A percentile compares a stretch with the other conserved stretches of the same genome.
Conservation (phyloP, 371 early-diverging fungal genomes). For the Mortierella sp. region DNA sequence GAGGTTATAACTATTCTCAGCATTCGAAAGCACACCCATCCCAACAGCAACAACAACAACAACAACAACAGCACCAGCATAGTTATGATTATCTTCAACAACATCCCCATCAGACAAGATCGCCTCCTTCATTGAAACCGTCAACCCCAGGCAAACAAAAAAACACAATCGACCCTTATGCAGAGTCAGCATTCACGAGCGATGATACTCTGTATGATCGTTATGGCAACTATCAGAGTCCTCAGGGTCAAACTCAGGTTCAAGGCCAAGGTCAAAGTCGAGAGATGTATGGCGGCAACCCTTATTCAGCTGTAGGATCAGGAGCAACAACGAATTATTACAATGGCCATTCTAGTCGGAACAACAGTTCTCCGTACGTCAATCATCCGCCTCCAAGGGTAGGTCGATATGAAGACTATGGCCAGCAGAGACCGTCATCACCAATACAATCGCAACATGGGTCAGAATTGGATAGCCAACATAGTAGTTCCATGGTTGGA, state of each 20-base stretch:
- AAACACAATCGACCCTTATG: constrained; percentile 26
- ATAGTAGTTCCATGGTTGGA: constrained; percentile 15
- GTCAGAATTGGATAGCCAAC: constrained; percentile 40
- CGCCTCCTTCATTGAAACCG: neutral
- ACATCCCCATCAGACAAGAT: constrained; percentile 33
- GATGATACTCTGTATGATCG: constrained; percentile 25
- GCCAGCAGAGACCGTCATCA: constrained; percentile 22
- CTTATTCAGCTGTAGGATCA: constrained; percentile 3
- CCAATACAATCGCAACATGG: constrained; percentile 45
- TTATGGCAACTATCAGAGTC: constrained; percentile 11
- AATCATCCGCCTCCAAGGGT: constrained; percentile 15
- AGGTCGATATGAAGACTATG: constrained; percentile 27
- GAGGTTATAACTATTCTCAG: constrained; percentile 12
- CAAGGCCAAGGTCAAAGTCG: neutral
- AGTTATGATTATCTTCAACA: constrained; percentile 44
- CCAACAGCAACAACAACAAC: neutral
- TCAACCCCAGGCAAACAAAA: neutral
- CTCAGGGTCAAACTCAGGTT: constrained; percentile 4
- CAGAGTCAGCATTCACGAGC: constrained; percentile 25
- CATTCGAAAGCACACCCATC: constrained; percentile 2
- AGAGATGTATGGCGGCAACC: constrained; percentile 3
- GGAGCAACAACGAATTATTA: constrained; percentile 8
- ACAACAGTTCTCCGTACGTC: constrained; percentile 4
- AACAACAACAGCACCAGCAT: constrained; percentile 14
- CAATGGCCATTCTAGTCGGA: constrained; percentile 4